phyloP scores from a whole-genome alignment of 495 filamentous ascomycete species.

The Penicillium parvum region DNA sequence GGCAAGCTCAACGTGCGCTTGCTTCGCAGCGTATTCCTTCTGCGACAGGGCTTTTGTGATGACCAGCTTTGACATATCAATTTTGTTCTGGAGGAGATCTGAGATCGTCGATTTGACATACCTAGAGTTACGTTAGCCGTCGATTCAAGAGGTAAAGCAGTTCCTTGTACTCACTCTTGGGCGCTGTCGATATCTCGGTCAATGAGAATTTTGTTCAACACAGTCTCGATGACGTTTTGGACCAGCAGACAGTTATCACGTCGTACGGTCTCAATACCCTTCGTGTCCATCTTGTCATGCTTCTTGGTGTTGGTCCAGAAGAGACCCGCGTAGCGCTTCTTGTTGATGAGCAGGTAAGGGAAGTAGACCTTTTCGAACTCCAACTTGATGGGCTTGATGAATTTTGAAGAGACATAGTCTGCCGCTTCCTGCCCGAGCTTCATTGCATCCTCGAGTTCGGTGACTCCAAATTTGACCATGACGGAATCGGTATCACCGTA shows the following conservation, averaged over 20 bases:
- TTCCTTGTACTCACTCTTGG: conserved; percentile 68
- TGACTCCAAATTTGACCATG: conserved; percentile 97
- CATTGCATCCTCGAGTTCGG: conserved; percentile 81
- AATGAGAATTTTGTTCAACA: conserved; percentile 91
- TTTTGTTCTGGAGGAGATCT: conserved; percentile 91
- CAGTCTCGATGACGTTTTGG: conserved; percentile 96
- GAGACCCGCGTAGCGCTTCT: conserved; percentile 96
- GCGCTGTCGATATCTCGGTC: conserved; percentile 84
- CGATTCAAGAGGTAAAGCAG: neutral
- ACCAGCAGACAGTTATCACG: conserved; percentile 95
- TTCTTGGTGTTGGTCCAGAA: conserved; percentile 96
- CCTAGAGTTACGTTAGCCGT: conserved; percentile 43
- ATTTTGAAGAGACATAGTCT: conserved; percentile 80
- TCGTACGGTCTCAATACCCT: conserved; percentile 97
- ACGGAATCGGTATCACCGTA: conserved; percentile 99
- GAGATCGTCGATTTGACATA: conserved; percentile 97
- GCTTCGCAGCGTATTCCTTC: conserved; percentile 74
- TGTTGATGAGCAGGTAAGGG: conserved; percentile 98
- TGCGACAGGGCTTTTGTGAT: conserved; percentile 97
- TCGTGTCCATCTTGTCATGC: conserved; percentile 99
- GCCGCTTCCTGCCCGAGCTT: conserved; percentile 90
- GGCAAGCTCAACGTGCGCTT: conserved; percentile 92
- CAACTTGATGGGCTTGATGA: conserved; percentile 93
- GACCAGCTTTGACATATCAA: conserved; percentile 98
- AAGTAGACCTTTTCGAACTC: conserved; percentile 99